phyloP scores from a whole-genome alignment of 1,139 yeast species.

The Lizanozyma gosingica region DNA sequence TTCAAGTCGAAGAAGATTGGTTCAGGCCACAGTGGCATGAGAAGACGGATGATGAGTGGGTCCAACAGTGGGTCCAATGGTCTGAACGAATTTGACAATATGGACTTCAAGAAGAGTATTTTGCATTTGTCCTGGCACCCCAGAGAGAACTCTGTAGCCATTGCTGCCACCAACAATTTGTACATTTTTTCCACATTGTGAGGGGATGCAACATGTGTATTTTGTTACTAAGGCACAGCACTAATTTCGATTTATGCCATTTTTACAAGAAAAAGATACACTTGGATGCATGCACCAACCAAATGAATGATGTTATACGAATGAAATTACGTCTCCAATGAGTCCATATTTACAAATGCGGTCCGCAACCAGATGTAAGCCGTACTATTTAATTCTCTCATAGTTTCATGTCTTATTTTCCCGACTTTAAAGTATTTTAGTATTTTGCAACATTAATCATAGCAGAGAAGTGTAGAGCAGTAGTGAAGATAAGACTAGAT shows the following conservation, averaged over 20 bases:
- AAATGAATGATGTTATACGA: no score
- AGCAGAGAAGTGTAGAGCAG: no score
- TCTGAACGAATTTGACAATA: conserved; percentile 59
- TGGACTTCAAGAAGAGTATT: conserved; percentile 91
- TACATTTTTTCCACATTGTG: conserved; percentile 67
- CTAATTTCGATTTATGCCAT: no score
- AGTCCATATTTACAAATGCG: neutral
- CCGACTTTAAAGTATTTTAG: neutral
- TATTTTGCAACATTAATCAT: no score
- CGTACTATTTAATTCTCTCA: neutral
- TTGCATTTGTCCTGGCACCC: conserved; percentile 99
- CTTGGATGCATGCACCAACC: no score
- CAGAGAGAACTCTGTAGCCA: conserved; percentile 89
- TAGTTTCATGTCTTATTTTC: neutral
- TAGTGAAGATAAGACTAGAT: no score
- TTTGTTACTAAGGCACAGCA: no score
- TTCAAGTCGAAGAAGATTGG: conserved; percentile 68
- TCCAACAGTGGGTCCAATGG: conserved; percentile 14
- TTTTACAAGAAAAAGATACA: no score
- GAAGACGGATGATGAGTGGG: conserved; percentile 40
- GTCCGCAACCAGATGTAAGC: neutral
- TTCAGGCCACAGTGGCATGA: conserved; percentile 24
- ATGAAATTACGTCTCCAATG: neutral
- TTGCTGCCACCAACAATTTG: conserved; percentile 95
- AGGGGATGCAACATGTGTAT: conserved; percentile 4